phyloP scores from a whole-genome alignment of 805 yeast species.

The Yarrowia deformans region DNA sequence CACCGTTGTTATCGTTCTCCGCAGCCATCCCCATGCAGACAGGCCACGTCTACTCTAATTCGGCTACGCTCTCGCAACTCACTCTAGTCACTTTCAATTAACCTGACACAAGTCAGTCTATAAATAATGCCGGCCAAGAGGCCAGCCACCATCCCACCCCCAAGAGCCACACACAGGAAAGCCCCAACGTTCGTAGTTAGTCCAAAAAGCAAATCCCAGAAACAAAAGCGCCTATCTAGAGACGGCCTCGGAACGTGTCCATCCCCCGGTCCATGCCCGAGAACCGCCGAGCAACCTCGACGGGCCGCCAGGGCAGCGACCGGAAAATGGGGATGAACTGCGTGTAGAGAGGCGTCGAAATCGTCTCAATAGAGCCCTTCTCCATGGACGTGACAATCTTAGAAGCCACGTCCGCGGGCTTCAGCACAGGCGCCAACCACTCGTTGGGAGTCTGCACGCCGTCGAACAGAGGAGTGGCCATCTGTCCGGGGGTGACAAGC shows the following conservation, averaged over 20 bases:
- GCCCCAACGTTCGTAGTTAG: conserved; percentile 7
- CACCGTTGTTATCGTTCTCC: too few relatives aligned
- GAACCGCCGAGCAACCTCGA: conserved; percentile 59
- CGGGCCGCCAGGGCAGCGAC: conserved; percentile 74
- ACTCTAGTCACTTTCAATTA: conserved; percentile 38
- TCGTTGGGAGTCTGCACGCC: conserved; percentile 77
- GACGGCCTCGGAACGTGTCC: conserved; percentile 36
- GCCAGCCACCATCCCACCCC: conserved; percentile 39
- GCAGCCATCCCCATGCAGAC: too few relatives aligned
- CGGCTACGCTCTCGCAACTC: not conserved
- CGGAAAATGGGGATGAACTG: conserved; percentile 74
- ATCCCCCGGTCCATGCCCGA: conserved; percentile 69
- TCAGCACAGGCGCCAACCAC: conserved; percentile 81
- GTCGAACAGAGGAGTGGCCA: conserved; percentile 75
- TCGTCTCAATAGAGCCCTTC: conserved; percentile 69
- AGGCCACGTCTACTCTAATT: too few relatives aligned
- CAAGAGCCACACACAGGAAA: conserved; percentile 30
- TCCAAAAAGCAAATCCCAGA: not conserved
- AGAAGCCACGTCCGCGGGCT: conserved; percentile 69
- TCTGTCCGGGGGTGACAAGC: conserved; percentile 86
- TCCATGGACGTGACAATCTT: conserved; percentile 63
- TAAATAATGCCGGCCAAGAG: conserved; percentile 34
- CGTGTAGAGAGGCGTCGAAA: conserved; percentile 79
- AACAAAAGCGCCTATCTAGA: not conserved
- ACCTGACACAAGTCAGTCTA: conserved; percentile 31